phyloP scores from a whole-genome alignment of 805 yeast genomes.

The Kluyveromyces starmeri region DNA sequence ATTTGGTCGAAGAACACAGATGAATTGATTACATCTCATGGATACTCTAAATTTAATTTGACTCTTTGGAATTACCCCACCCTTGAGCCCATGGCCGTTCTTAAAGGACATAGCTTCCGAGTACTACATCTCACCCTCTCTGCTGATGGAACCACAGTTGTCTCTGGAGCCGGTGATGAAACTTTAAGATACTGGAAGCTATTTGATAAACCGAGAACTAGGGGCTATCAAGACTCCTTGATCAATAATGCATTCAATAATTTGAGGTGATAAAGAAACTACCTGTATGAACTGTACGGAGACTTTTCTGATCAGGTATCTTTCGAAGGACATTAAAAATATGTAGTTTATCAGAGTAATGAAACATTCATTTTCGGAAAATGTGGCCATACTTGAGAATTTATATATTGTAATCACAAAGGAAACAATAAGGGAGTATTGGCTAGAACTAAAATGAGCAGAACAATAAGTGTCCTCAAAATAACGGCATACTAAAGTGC shows the following conservation, averaged over 20 bases:
- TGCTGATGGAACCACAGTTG: constrained; percentile 94
- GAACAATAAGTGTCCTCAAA: too few species aligned
- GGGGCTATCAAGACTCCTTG: constrained; percentile 51
- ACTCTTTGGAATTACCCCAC: constrained; percentile 91
- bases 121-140: constrained; percentile 83
- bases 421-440: too few species aligned
- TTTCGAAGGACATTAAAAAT: too few species aligned
- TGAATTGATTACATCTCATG: constrained; percentile 91
- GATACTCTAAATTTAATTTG: constrained; percentile 83
- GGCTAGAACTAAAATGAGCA: too few species aligned
- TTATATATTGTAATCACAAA: too few species aligned
- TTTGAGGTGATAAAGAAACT: constrained; percentile 41
- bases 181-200: constrained; percentile 93
- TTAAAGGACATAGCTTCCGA: constrained; percentile 90
- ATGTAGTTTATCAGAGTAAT: too few species aligned
- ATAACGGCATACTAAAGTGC: too few species aligned
- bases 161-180: constrained; percentile 98
- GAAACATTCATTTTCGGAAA: too few species aligned
- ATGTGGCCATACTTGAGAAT: too few species aligned
- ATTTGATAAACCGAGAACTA: constrained; percentile 65
- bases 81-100: constrained; percentile 83
- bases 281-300: too few species aligned
- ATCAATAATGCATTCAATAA: constrained; percentile 69
- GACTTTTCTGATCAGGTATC: too few species aligned
- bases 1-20: constrained; percentile 89